These are phyloP conservation scores for Entomortierella chlamydospora DNA, from an alignment of 192 early-diverging fungal genomes.

Conservation along the genomic window DNA sequence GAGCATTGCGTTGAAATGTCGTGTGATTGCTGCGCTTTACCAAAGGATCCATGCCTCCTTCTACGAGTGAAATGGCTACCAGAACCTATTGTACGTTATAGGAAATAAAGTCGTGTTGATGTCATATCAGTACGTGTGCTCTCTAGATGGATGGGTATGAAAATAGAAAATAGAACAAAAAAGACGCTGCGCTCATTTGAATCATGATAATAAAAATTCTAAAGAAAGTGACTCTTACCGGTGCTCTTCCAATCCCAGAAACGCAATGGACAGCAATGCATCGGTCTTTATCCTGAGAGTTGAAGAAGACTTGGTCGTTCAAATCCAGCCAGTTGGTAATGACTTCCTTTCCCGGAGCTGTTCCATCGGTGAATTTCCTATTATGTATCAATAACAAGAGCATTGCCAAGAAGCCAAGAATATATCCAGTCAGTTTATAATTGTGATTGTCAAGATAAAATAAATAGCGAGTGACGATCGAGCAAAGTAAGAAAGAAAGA, in stretches of 20 bases:
- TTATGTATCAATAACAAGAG: no score
- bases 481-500: not conserved
- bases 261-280: conserved; percentile 77
- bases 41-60: conserved; percentile 79
- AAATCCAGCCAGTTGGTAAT: conserved; percentile 58
- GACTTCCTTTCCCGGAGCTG: conserved; percentile 59
- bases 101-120: conserved; percentile 6
- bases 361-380: conserved; percentile 76
- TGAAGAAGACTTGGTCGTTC: conserved; percentile 42
- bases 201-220: not conserved
- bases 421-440: not conserved
- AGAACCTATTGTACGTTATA: conserved; percentile 52
- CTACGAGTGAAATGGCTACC: conserved; percentile 78
- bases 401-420: not conserved
- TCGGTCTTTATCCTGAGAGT: conserved; percentile 12
- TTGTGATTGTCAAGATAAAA: not conserved
- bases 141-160: no score
- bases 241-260: conserved; percentile 83
- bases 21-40: conserved; percentile 25
- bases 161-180: no score
- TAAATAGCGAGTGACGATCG: no score
- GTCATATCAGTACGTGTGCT: not conserved
- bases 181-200: no score
- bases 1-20: not conserved
- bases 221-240: conserved; percentile 58